These are phyloP conservation scores for Pestalotiopsis sp. DNA, from an alignment of 2,329 filamentous ascomycete genomes.

Conservation along the genomic window DNA sequence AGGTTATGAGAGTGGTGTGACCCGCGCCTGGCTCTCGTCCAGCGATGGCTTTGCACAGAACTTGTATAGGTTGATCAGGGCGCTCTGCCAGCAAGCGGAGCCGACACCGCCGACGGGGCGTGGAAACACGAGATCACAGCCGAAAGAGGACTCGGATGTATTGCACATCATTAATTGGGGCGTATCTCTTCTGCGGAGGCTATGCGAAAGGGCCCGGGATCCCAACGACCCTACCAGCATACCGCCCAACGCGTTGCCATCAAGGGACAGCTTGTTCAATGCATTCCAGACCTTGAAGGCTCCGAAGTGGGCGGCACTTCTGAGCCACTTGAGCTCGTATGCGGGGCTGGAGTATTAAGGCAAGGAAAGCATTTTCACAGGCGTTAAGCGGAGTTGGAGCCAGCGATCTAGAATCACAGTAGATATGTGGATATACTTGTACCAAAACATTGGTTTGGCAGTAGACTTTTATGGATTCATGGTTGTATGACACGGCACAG, in stretches of 20 bases:
- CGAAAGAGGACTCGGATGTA: constrained; percentile 52
- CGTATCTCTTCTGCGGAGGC: constrained; percentile 66
- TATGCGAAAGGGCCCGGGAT: constrained; percentile 69
- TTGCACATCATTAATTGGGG: constrained; percentile 69
- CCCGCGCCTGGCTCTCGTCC: constrained; percentile 79
- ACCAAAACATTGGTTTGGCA: not conserved
- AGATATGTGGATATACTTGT: constrained; percentile 9
- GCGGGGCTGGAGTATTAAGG: constrained; percentile 39
- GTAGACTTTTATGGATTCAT: not conserved
- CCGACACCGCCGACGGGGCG: constrained; percentile 41
- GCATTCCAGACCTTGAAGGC: constrained; percentile 65
- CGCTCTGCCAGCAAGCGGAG: constrained; percentile 68
- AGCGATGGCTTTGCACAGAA: constrained; percentile 83
- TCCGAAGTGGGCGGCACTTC: constrained; percentile 62
- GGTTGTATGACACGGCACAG: not conserved
- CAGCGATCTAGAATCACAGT: constrained; percentile 8
- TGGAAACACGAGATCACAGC: constrained; percentile 32
- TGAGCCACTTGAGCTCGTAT: constrained; percentile 70
- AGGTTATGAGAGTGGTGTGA: constrained; percentile 70
- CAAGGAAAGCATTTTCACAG: not conserved
- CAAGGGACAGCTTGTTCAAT: constrained; percentile 67
- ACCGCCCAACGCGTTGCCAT: constrained; percentile 65
- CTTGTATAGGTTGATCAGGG: constrained; percentile 73
- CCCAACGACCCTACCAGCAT: constrained; percentile 55
- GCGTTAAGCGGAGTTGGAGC: constrained; percentile 6